Evolutionary conservation across 768 basidiomycete genomes (phyloP).

Genomic region (Boletus sp.): DNA sequence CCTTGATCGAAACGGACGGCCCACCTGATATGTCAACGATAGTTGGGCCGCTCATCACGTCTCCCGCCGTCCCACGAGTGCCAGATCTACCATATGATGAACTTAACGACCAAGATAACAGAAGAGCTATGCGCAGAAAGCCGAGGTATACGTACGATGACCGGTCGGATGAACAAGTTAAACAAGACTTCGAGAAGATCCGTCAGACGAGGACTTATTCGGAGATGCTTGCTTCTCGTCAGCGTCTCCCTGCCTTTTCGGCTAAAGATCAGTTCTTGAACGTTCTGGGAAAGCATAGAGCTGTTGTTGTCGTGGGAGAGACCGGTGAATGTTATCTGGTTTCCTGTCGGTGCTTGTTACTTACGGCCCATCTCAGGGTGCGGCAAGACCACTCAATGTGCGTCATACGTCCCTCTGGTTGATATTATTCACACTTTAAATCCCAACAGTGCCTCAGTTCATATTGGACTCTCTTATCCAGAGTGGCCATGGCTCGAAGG

Average conservation of each 20-base stretch:
- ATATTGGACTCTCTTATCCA: conserved; percentile 81
- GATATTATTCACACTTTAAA: background rate
- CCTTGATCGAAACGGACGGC: conserved; percentile 59
- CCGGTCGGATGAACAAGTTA: conserved; percentile 49
- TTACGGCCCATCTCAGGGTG: conserved; percentile 49
- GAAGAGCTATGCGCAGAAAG: background rate
- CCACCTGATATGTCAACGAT: conserved; percentile 76
- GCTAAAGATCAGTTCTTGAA: conserved; percentile 62
- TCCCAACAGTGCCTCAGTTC: conserved; percentile 73
- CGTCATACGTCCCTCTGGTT: conserved; percentile 10
- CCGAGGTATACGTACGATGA: conserved; percentile 32
- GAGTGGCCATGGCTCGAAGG: conserved; percentile 55
- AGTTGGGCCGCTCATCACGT: conserved; percentile 38
- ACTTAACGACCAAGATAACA: background rate
- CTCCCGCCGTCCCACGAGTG: conserved; percentile 12
- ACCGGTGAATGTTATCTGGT: conserved; percentile 51
- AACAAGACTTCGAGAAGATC: conserved; percentile 49
- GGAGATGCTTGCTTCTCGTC: conserved; percentile 53
- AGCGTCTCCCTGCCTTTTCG: conserved; percentile 74
- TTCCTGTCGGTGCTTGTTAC: background rate
- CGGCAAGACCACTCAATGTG: conserved; percentile 89
- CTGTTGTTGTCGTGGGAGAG: conserved; percentile 87
- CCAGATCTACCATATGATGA: conserved; percentile 12
- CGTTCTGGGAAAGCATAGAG: conserved; percentile 55
- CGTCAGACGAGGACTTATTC: conserved; percentile 48